A percentile compares a stretch with the other conserved stretches of the same genome.
phyloP scores from a whole-genome alignment of 1,139 yeast genomes.

The Nakaseomyces bracarensis region DNA sequence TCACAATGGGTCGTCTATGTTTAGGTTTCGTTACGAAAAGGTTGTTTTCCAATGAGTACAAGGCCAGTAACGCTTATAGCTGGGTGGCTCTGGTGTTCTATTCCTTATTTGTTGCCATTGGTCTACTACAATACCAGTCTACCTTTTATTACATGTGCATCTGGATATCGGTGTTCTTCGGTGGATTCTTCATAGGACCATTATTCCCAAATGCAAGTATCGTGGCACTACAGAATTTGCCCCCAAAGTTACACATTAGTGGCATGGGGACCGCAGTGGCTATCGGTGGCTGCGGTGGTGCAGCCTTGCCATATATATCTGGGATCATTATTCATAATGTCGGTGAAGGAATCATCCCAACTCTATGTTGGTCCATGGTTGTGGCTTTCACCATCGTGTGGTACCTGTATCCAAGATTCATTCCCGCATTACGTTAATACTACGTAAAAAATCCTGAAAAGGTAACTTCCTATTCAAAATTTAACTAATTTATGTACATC shows the following conservation, averaged over 20 bases:
- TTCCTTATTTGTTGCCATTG: conserved; percentile 23
- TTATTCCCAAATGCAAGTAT: conserved; percentile 70
- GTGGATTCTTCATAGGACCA: conserved; percentile 73
- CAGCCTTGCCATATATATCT: conserved; percentile 54
- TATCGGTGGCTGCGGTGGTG: conserved; percentile 75
- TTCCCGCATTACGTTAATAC: conserved; percentile 8
- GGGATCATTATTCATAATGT: conserved; percentile 38
- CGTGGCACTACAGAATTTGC: conserved; percentile 54
- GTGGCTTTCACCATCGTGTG: conserved; percentile 28
- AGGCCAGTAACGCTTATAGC: conserved; percentile 41
- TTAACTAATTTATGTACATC: neutral
- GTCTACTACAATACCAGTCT: conserved; percentile 17
- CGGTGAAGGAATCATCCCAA: conserved; percentile 29
- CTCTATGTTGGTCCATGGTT: conserved; percentile 26
- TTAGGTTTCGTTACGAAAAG: conserved; percentile 56
- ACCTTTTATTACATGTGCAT: conserved; percentile 27
- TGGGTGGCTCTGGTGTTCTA: conserved; percentile 16
- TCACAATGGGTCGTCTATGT: conserved; percentile 52
- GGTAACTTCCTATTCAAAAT: neutral
- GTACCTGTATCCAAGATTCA: conserved; percentile 29
- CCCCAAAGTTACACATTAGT: conserved; percentile 50
- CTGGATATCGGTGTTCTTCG: conserved; percentile 37
- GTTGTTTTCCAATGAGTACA: conserved; percentile 41
- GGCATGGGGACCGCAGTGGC: conserved; percentile 76
- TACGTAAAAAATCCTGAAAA: neutral